Conservation (phyloP, 1,284 basidiomycete genomes). For the Puccinia hordei region DNA sequence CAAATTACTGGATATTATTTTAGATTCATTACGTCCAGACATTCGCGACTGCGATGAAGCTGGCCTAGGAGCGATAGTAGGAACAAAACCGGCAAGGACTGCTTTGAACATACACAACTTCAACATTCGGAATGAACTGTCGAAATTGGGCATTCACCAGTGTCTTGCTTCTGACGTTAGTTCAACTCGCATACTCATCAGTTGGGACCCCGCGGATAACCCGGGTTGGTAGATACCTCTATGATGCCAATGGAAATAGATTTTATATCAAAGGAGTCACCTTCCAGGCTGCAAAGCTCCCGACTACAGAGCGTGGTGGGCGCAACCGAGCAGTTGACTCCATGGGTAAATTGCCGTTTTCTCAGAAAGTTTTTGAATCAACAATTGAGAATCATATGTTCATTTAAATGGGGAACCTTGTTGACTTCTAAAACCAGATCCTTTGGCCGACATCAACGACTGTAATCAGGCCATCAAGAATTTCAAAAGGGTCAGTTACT, state of each 20-base stretch:
- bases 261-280: constrained; percentile 44
- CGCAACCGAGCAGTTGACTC: neutral
- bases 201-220: constrained; percentile 14
- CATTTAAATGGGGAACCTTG: neutral
- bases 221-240: constrained; percentile 24
- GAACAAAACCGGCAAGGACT: neutral
- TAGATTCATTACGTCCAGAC: neutral
- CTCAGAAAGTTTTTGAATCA: neutral
- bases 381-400: neutral
- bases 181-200: constrained; percentile 6
- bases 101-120: neutral
- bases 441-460: constrained; percentile 26
- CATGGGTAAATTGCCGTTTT: neutral
- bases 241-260: constrained; percentile 25
- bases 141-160: neutral
- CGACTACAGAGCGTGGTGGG: neutral
- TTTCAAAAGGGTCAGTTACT: constrained; percentile 9
- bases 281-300: constrained; percentile 27
- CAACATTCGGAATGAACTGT: neutral
- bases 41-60: constrained; percentile 4
- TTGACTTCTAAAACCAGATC: neutral
- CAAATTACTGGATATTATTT: neutral
- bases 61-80: neutral
- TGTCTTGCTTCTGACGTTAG: constrained; percentile 14
- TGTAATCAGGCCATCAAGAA: constrained; percentile 25